Evolutionary conservation across 345 rosid species (phyloP), one percentile per base, ranked within the genome.

Genomic region (Boechera retrofracta): DNA sequence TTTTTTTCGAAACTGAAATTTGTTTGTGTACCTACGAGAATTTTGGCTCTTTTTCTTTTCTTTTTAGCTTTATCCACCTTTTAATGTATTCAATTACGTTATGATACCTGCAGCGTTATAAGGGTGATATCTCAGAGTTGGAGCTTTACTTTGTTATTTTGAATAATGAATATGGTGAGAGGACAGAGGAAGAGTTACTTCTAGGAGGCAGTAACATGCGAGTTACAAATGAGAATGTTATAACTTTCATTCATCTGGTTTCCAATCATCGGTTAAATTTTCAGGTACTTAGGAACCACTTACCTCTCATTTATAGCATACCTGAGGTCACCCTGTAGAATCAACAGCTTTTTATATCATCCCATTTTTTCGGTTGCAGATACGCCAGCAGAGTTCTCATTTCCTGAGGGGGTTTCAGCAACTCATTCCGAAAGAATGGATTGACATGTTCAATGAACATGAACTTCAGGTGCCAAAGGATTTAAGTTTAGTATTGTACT

Each of bases 111-210:
- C 94, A 95, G 98, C 98, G 89, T 81, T 95, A 85, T 82, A 79
- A 87, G 83, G 98, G 91, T 70, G 87, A 93, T 69, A 81, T 91
- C 65, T 85, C 96, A 4, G 91, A 85, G 66, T 86, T 95, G 79
- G 99, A 95, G 79, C 89, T 95, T 56, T 93, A 89, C 84, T 93
- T 92, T 76, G 96, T 92, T 51, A 89, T 95, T 79, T 88, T 95
- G 51, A 95, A 91, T 83, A 92, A 95, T 80, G 99, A 95, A 75
- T 95, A 95, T 72, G 99, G 99, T 45, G 98, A 95, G 84, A 93
- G 88, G 86, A 85, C 88, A 54, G 99, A 92, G 80, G 97, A 95
- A 74, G 98, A 92, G 85, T 86, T 95, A 78, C 89, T 85, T 85
- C 89, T 84, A 75, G 98, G 94, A 67, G 99, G 99, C 55, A 88